phyloP scores from a whole-genome alignment of 805 yeast genomes.

The Barnettozyma salicaria region DNA sequence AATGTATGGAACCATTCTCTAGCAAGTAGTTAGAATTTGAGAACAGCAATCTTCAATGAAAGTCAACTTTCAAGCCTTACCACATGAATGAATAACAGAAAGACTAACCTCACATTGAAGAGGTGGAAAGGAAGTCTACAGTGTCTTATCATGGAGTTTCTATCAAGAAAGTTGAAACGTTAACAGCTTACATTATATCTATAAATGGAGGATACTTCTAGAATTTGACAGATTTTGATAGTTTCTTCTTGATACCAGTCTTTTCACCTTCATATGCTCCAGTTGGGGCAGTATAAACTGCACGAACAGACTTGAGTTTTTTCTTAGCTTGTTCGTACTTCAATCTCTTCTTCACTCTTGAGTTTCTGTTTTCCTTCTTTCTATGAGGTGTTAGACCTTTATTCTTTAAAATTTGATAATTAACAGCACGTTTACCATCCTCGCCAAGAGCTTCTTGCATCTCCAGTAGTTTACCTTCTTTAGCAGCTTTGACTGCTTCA shows the following conservation, averaged over 20 bases:
- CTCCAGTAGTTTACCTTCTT: constrained; percentile 77
- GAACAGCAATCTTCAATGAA: too few species aligned
- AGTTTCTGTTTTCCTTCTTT: constrained; percentile 88
- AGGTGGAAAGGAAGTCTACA: too few species aligned
- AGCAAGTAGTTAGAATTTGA: too few species aligned
- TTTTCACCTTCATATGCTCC: constrained; percentile 89
- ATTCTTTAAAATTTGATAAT: constrained; percentile 91
- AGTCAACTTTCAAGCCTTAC: too few species aligned
- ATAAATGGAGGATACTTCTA: not conserved
- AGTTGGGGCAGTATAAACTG: constrained; percentile 68
- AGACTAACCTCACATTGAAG: too few species aligned
- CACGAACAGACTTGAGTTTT: constrained; percentile 85
- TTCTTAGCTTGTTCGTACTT: constrained; percentile 92
- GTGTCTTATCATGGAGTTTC: too few species aligned
- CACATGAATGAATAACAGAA: too few species aligned
- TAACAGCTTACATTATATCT: too few species aligned
- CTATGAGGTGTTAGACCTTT: constrained; percentile 92
- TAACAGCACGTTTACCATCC: constrained; percentile 90
- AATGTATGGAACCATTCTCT: too few species aligned
- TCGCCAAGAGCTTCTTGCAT: constrained; percentile 56
- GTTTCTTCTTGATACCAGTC: constrained; percentile 95
- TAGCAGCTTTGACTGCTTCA: constrained; percentile 70
- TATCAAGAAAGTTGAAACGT: too few species aligned
- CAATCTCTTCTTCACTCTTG: constrained; percentile 97
- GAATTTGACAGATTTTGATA: constrained; percentile 82